Conservation (phyloP, 2,329 filamentous ascomycete genomes). For the Fusarium begoniae region DNA sequence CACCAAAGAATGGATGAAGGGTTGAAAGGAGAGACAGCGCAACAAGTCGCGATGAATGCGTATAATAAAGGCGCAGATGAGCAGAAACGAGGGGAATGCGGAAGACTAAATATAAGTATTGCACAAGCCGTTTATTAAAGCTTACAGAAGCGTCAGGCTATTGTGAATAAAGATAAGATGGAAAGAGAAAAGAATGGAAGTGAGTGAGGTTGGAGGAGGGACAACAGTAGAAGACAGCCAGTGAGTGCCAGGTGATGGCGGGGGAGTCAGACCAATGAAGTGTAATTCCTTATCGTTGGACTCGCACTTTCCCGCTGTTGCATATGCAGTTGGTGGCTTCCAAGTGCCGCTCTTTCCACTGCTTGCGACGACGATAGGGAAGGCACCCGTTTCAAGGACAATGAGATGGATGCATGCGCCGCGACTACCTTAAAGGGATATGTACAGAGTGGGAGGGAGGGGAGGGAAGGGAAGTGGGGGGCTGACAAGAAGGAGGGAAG, state of each 20-base stretch:
- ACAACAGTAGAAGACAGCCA: not conserved
- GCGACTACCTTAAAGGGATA: conserved; percentile 10
- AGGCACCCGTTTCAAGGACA: not conserved
- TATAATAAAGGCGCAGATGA: not conserved
- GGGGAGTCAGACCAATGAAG: conserved; percentile 22
- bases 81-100: not conserved
- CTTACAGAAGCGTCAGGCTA: conserved; percentile 7
- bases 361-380: conserved; percentile 16
- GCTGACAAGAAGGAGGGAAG: conserved; percentile 16
- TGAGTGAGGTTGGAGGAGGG: conserved; percentile 17
- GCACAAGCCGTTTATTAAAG: conserved; percentile 20
- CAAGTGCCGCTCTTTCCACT: conserved; percentile 22
- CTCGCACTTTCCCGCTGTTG: not conserved
- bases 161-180: conserved; percentile 3
- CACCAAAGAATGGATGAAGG: conserved; percentile 5
- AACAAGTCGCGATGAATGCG: conserved; percentile 4
- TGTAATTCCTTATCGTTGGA: conserved; percentile 32
- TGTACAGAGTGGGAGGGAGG: not conserved
- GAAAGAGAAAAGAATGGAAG: not conserved
- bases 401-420: not conserved
- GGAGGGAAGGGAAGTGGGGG: conserved; percentile 9
- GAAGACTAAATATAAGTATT: not conserved
- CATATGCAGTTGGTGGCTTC: conserved; percentile 1
- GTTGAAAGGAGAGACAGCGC: conserved; percentile 26
- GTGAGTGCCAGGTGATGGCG: conserved; percentile 17